Evolutionary conservation across 345 rosid species (phyloP).

Genomic region (Microthlaspi erraticum): DNA sequence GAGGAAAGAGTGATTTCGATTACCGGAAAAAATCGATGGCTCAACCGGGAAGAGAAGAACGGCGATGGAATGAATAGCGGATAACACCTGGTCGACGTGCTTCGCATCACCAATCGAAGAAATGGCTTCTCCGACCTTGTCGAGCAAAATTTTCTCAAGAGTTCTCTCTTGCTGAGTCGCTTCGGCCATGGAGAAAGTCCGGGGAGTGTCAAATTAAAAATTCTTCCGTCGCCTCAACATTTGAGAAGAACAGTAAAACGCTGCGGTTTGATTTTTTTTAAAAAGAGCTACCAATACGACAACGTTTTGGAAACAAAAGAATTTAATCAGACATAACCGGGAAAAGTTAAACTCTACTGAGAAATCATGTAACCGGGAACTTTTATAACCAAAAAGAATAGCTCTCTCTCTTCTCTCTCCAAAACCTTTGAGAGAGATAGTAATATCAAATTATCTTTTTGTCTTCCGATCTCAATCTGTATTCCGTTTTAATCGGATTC

Average conservation of each 20-base stretch:
- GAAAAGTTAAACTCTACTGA: too few species aligned
- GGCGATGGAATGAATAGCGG: slow-evolving; percentile 77
- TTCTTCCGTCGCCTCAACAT: neutral
- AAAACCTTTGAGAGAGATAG: too few species aligned
- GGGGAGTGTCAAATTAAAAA: neutral
- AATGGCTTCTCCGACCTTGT: slow-evolving; percentile 65
- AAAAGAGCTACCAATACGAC: too few species aligned
- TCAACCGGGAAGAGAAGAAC: slow-evolving; percentile 75
- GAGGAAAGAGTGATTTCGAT: neutral
- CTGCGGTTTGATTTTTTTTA: too few species aligned
- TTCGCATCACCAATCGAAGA: slow-evolving; percentile 60
- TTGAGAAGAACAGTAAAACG: neutral
- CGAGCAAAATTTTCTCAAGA: slow-evolving; percentile 47
- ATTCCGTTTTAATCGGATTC: too few species aligned
- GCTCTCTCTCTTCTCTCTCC: too few species aligned
- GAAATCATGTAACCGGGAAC: too few species aligned
- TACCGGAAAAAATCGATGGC: slow-evolving; percentile 63
- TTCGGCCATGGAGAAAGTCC: slow-evolving; percentile 41
- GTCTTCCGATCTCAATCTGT: too few species aligned
- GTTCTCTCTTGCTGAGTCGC: slow-evolving; percentile 30
- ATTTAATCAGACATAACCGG: too few species aligned
- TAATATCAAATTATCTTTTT: too few species aligned
- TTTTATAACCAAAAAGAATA: too few species aligned
- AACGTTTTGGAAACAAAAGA: too few species aligned
- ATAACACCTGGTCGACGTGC: slow-evolving; percentile 73